A percentile compares a stretch with the other conserved stretches of the same genome.
Conservation (phyloP, 2,329 filamentous ascomycete species). For the Fusarium compactum region DNA sequence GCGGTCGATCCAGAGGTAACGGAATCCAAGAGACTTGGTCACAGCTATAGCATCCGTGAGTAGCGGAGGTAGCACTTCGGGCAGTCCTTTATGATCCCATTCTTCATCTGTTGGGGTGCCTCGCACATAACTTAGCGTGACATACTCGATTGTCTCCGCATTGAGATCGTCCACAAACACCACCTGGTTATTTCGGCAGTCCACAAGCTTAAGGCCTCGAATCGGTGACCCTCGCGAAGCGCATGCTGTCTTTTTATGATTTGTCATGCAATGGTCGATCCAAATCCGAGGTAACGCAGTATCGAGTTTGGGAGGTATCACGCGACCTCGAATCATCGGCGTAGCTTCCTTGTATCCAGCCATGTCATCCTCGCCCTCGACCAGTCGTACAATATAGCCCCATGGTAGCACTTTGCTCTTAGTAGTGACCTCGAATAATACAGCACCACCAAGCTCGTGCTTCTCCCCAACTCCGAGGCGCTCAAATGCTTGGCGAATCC, state of each 20-base stretch:
- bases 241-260: constrained; percentile 47
- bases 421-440: constrained; percentile 54
- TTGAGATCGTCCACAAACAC: constrained; percentile 48
- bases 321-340: constrained; percentile 49
- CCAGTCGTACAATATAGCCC: constrained; percentile 53
- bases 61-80: constrained; percentile 47
- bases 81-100: constrained; percentile 38
- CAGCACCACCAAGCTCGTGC: constrained; percentile 52
- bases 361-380: constrained; percentile 43
- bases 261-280: constrained; percentile 52
- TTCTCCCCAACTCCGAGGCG: constrained; percentile 53
- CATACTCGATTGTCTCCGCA: constrained; percentile 45
- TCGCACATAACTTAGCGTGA: constrained; percentile 54
- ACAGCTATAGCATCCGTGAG: constrained; percentile 52
- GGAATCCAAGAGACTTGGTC: constrained; percentile 50
- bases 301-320: constrained; percentile 49
- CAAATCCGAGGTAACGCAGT: constrained; percentile 50
- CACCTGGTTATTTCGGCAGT: constrained; percentile 48
- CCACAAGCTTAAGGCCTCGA: constrained; percentile 51
- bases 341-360: constrained; percentile 39
- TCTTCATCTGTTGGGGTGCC: constrained; percentile 40
- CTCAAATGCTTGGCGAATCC: constrained; percentile 55
- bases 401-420: constrained; percentile 53
- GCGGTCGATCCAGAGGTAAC: constrained; percentile 55
- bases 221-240: constrained; percentile 33